Conservation (phyloP, 331 rosid species). For the Erythrophleum ivorense region DNA sequence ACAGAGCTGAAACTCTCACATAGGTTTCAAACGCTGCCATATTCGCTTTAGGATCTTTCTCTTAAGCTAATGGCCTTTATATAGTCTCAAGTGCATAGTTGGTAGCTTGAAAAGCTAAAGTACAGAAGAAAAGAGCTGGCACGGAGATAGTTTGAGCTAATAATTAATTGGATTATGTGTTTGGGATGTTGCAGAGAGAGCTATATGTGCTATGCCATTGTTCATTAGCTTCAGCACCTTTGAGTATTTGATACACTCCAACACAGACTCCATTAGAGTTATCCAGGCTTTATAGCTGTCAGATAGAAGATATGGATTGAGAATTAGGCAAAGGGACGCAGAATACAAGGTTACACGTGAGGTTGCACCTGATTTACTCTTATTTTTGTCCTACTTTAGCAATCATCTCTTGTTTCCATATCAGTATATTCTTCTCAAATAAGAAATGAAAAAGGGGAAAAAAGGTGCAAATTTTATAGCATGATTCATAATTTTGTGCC, state of each 20-base stretch:
- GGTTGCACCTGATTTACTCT: slow-evolving; percentile 8
- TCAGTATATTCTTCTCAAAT: neutral
- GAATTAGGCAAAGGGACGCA: slow-evolving; percentile 30
- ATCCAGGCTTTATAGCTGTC: neutral
- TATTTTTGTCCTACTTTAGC: neutral
- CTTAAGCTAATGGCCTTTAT: neutral
- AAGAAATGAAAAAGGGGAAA: neutral
- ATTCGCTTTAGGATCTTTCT: neutral
- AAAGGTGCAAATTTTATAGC: neutral
- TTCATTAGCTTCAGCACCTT: slow-evolving; percentile 15
- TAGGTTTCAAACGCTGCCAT: slow-evolving; percentile 14
- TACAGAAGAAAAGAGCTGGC: slow-evolving; percentile 34
- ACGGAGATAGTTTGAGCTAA: neutral
- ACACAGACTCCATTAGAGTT: neutral
- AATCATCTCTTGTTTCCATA: slow-evolving; percentile 10
- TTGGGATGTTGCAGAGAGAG: neutral
- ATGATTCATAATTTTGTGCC: neutral
- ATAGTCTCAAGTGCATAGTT: neutral
- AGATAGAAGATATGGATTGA: slow-evolving; percentile 27
- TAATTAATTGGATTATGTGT: neutral
- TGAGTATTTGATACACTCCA: slow-evolving; percentile 14
- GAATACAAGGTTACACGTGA: slow-evolving; percentile 31
- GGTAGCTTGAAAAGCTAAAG: slow-evolving; percentile 19
- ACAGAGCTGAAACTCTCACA: slow-evolving; percentile 14
- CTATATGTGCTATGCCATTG: neutral